Evolutionary conservation across 805 yeast genomes (phyloP).

Genomic region (Pichia pseudocactophila): DNA sequence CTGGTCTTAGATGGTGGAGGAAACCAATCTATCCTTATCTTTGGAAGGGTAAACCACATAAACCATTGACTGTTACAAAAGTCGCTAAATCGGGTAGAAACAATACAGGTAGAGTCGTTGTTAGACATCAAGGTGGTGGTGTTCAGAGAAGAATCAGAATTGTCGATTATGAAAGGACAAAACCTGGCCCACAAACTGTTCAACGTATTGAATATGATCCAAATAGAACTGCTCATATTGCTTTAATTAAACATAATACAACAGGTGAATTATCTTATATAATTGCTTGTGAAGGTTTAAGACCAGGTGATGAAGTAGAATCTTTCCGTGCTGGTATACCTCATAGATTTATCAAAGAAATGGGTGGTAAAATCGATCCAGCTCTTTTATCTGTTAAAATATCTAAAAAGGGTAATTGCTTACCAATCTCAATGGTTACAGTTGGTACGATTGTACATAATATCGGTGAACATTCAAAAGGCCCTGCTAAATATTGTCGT

Average conservation of each 20-base stretch:
- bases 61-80: constrained; percentile 63
- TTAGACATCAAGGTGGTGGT: constrained; percentile 96
- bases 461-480: constrained; percentile 67
- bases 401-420: constrained; percentile 88
- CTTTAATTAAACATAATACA: constrained; percentile 52
- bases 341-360: constrained; percentile 56
- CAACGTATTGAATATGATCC: constrained; percentile 93
- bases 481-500: constrained; percentile 82
- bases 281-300: constrained; percentile 83
- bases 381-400: constrained; percentile 82
- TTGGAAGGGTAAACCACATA: constrained; percentile 76
- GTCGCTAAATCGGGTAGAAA: constrained; percentile 83
- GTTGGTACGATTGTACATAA: constrained; percentile 85
- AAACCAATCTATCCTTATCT: constrained; percentile 81
- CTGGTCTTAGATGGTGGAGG: constrained; percentile 83
- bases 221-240: constrained; percentile 87
- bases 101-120: constrained; percentile 77
- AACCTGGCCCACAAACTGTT: constrained; percentile 68
- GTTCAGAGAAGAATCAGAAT: constrained; percentile 80
- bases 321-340: constrained; percentile 88
- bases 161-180: constrained; percentile 63
- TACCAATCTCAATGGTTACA: constrained; percentile 90
- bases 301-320: constrained; percentile 88
- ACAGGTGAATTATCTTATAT: constrained; percentile 67
- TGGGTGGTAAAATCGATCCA: constrained; percentile 90